Base-by-base conservation (phyloP, 441 rosid species). In the Viola pubescens region DNA sequence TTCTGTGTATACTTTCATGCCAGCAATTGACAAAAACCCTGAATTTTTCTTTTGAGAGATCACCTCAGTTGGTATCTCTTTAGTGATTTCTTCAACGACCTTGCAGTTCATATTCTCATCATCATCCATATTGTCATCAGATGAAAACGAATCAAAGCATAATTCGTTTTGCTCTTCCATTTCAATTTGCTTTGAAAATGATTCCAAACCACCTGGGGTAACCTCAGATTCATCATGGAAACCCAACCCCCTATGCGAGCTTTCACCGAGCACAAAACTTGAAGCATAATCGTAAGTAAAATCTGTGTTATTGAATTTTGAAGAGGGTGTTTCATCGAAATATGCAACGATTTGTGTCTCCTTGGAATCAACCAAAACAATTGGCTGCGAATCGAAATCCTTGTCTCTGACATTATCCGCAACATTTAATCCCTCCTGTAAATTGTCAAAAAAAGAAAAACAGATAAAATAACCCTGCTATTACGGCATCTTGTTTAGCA, bases 241-340 rank as follows among this genome's bases (percentile, higher is more conserved):
- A 39, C 88, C 96, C 59, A 94, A 76, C 14, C 91, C 96, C 70
- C 56, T 75, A 62, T 85, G 92, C 8, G 76, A 76, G 16, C 65
- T 68, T 53, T 74, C 96, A 63, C 89, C 91, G 16, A 85, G 68
- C 56, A 75, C 77, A 71, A 83, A 84, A 77, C 75, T 67, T 61
- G 90, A 79, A 75, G 69, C 70, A 65, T 84, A 87, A 43, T 74
- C 83, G 64, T 84, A 82, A 60, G 75, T 74, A 61, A 79, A 70
- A 61, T 56, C 75, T 63, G 77, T 64, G 58, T 65, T 67, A 40
- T 49, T 19, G 48, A 76, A 67, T 59, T 76, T 54, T n/a, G 50
- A 66, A 9, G 81, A 70, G 4, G 82, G 80, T 56, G 72, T 70
- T 51, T 81, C 76, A 52, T 94, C 96, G 39, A 83, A 51, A 69